These are phyloP conservation scores for Boeremia exigua DNA, from an alignment of 2,329 filamentous ascomycete genomes.

Conservation along the genomic window DNA sequence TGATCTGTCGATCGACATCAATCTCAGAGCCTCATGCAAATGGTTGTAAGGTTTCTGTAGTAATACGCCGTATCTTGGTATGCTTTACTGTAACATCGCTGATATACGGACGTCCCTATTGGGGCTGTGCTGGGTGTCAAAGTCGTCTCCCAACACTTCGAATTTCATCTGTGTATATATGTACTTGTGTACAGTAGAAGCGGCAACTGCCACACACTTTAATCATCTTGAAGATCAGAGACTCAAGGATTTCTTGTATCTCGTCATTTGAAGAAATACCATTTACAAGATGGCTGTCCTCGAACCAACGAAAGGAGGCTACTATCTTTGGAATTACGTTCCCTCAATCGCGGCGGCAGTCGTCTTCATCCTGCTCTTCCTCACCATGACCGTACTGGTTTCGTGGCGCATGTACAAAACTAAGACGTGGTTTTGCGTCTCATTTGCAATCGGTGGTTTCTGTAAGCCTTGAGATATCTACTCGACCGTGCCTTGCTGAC, in stretches of 20 bases:
- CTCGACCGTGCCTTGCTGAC: background rate
- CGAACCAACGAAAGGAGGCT: slow-evolving; percentile 4
- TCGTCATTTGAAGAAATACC: too few relatives aligned
- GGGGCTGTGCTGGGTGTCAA: too few relatives aligned
- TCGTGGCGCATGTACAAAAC: slow-evolving; percentile 17
- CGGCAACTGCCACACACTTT: too few relatives aligned
- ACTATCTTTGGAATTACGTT: slow-evolving; percentile 43
- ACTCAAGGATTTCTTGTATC: too few relatives aligned
- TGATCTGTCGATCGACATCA: background rate
- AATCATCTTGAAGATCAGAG: too few relatives aligned
- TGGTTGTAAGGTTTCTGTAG: too few relatives aligned
- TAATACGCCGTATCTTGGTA: background rate
- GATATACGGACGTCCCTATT: too few relatives aligned
- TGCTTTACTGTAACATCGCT: background rate
- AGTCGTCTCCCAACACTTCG: too few relatives aligned
- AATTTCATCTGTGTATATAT: background rate
- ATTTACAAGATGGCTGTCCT: slow-evolving; percentile 22
- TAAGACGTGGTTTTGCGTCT: slow-evolving; percentile 58
- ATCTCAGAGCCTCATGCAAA: background rate
- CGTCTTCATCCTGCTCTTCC: slow-evolving; percentile 56
- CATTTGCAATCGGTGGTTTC: slow-evolving; percentile 57
- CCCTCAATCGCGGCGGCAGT: slow-evolving; percentile 55
- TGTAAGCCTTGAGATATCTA: slow-evolving; percentile 44
- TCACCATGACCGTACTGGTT: slow-evolving; percentile 38
- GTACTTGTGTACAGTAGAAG: too few relatives aligned